Percentiles rank a stretch among this genome's conserved stretches.
These are phyloP conservation scores for Paramecium tetraurelia DNA, from an alignment of 73 alveolate species.

Conservation along the genomic window DNA sequence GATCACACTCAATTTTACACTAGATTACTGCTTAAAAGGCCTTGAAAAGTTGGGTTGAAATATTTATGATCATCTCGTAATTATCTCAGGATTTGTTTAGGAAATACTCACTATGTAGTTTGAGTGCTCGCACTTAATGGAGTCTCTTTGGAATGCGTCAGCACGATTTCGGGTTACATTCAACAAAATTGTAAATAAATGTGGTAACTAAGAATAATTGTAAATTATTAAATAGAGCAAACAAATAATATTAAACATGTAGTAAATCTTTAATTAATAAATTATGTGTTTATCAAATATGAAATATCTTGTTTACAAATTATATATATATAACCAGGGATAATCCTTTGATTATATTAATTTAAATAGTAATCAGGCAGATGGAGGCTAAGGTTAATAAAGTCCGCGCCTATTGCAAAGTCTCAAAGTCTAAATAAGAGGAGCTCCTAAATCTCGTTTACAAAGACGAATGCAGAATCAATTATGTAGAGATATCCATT, in stretches of 20 bases:
- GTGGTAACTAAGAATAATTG: neutral
- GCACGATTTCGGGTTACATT: neutral
- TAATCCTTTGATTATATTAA: neutral
- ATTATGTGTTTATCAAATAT: neutral
- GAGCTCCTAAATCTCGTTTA: neutral
- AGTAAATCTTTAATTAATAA: neutral
- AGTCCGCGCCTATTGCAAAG: neutral
- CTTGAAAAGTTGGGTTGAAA: neutral
- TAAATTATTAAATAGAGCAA: neutral
- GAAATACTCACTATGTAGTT: neutral
- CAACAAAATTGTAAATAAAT: neutral
- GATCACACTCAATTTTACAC: neutral
- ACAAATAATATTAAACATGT: neutral
- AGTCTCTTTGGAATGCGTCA: neutral
- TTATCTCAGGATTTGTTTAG: neutral
- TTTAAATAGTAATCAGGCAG: neutral
- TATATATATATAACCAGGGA: neutral
- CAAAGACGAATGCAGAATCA: neutral
- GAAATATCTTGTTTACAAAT: neutral
- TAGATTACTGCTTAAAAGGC: neutral
- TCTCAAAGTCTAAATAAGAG: neutral
- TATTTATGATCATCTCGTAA: neutral
- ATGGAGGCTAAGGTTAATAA: neutral
- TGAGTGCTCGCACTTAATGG: neutral
- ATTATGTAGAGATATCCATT: neutral